Base-by-base conservation (phyloP, 2,329 filamentous ascomycete species). In the Fusarium dimerum region DNA sequence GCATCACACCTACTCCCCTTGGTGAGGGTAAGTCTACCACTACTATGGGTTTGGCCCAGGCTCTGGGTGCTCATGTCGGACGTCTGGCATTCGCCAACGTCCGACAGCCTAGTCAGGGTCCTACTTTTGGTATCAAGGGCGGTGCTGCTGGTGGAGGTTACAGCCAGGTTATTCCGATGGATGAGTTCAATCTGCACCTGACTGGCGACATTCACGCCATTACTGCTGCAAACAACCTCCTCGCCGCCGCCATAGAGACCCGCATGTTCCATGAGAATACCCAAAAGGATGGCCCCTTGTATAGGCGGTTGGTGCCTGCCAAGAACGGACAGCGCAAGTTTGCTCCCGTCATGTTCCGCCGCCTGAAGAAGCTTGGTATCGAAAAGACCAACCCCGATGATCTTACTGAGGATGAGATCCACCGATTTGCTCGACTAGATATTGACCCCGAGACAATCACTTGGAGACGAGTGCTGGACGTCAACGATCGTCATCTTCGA, bases 121-220 rank as follows among this genome's bases (percentile, higher is more conserved):
- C 94, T 50, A 99, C 94, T 0, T 99, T 99, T 71, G 94, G 94
- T 67, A 97, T 99, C 81, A 99, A 99, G 81, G 94, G 94, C 57
- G 94, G 94, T 66, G 94, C 94, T 54, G 94, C 94, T 51, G 94
- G 94, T 66, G 94, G 94, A 72, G 94, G 94, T 39, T 99, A 97
- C 83, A 96, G 91, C 72, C 94, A 99, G 73, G 94, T 99, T 68
- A 97, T 99, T 66, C 94, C 94, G 53, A 99, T 99, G 94, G 94
- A 99, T 66, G 94, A 99, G 73, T 99, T 99, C 80, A 99, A 99
- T 76, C 79, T 99, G 68, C 94, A 99, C 73, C 77, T 99, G 66
- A 99, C 94, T 50, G 94, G 94, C 66, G 94, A 99, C 71, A 97
- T 99, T 51, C 94, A 99, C 72, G 94, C 94, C 60, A 94, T 99